phyloP scores from a whole-genome alignment of 2,329 filamentous ascomycete species.

The Fusarium clavum region DNA sequence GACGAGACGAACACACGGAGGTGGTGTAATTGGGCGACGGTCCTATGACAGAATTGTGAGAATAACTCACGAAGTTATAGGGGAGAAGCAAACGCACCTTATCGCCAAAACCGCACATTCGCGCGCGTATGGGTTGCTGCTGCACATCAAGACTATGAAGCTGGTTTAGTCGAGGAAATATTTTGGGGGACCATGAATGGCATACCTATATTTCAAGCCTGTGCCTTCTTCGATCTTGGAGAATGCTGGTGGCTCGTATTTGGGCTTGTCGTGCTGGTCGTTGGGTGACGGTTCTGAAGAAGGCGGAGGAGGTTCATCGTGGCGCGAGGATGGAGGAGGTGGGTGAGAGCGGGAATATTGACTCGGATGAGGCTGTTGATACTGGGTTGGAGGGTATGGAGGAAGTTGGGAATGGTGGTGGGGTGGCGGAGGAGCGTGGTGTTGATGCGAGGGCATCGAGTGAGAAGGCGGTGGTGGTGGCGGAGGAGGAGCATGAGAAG shows the following conservation, averaged over 20 bases:
- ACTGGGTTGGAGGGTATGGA: constrained; percentile 36
- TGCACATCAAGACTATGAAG: constrained; percentile 75
- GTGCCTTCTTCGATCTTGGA: constrained; percentile 52
- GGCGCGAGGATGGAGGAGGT: constrained; percentile 38
- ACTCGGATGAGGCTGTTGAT: constrained; percentile 43
- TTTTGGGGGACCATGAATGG: not conserved
- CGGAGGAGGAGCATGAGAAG: constrained; percentile 32
- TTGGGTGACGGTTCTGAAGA: constrained; percentile 28
- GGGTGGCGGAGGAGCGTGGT: constrained; percentile 28
- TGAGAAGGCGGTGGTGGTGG: constrained; percentile 33
- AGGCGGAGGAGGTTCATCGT: constrained; percentile 41
- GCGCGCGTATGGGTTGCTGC: constrained; percentile 91
- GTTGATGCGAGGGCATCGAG: constrained; percentile 40
- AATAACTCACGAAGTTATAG: not conserved
- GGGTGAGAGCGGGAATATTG: constrained; percentile 42
- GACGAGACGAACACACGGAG: constrained; percentile 87
- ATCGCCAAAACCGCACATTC: constrained; percentile 99
- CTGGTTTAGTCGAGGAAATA: constrained; percentile 31
- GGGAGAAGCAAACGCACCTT: constrained; percentile 71
- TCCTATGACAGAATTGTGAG: constrained; percentile 67
- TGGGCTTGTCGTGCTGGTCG: constrained; percentile 31
- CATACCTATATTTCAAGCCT: constrained; percentile 53
- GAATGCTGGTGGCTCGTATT: constrained; percentile 44
- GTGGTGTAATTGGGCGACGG: constrained; percentile 93
- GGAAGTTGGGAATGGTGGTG: constrained; percentile 39